Percentiles rank a stretch among this genome's conserved stretches.
These are phyloP conservation scores for Auriscalpium vulgare DNA, from an alignment of 768 basidiomycete species.

Conservation along the genomic window DNA sequence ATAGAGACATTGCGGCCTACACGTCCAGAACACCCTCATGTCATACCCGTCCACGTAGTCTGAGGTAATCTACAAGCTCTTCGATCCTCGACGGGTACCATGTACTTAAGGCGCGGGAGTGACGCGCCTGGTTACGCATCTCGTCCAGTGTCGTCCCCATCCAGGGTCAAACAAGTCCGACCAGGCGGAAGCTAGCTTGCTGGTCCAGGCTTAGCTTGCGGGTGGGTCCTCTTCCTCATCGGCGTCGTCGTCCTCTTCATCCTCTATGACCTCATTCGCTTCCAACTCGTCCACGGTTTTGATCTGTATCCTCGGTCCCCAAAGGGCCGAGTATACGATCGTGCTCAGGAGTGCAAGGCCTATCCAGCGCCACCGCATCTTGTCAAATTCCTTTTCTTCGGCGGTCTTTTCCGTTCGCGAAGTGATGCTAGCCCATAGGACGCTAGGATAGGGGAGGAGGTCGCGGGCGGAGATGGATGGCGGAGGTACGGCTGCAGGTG, in stretches of 20 bases:
- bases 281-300: conserved; percentile 1
- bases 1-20: not conserved
- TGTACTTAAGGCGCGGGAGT: no score
- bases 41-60: no score
- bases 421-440: conserved; percentile 23
- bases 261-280: conserved; percentile 9
- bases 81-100: no score
- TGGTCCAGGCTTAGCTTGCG: no score
- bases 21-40: no score
- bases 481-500: conserved; percentile 27
- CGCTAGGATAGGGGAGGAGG: conserved; percentile 9
- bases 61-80: no score
- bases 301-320: conserved; percentile 3
- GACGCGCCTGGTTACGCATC: no score
- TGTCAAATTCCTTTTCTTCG: conserved; percentile 39
- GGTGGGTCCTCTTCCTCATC: conserved; percentile 10
- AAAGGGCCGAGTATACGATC: conserved; percentile 26
- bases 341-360: conserved; percentile 35
- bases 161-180: no score
- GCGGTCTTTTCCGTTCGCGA: conserved; percentile 20
- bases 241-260: conserved; percentile 9
- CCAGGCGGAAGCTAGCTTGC: no score
- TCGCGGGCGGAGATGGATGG: conserved; percentile 18
- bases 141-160: no score
- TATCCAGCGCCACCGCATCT: conserved; percentile 48